phyloP scores from a whole-genome alignment of 805 yeast species.

The Metschnikowia gelsemii region DNA sequence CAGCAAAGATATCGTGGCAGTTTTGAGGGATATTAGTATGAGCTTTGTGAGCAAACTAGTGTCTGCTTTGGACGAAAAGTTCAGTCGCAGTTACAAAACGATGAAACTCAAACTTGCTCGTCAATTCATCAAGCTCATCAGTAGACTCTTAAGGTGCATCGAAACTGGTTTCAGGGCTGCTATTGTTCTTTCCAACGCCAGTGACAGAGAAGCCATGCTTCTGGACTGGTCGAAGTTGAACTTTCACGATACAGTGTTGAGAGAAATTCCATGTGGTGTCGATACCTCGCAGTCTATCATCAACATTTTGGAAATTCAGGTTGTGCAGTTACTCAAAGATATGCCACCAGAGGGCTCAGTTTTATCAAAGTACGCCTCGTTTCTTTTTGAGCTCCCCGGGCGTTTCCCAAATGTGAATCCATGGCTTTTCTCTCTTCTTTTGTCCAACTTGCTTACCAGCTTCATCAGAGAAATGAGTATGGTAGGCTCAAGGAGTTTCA shows the following conservation, averaged over 20 bases:
- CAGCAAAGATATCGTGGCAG: constrained; percentile 53
- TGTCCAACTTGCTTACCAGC: constrained; percentile 54
- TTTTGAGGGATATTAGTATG: constrained; percentile 53
- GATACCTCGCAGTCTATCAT: constrained; percentile 31
- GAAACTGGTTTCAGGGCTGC: constrained; percentile 53
- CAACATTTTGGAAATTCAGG: constrained; percentile 35
- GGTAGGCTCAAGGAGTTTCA: constrained; percentile 58
- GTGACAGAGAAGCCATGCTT: constrained; percentile 51
- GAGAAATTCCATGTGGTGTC: constrained; percentile 52
- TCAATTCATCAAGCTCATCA: constrained; percentile 51
- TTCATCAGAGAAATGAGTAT: constrained; percentile 62
- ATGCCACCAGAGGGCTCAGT: constrained; percentile 22
- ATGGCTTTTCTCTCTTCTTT: constrained; percentile 51
- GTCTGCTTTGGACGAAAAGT: constrained; percentile 33
- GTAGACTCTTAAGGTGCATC: constrained; percentile 53
- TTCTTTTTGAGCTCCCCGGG: constrained; percentile 44
- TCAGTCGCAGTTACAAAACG: constrained; percentile 51
- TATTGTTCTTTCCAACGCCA: constrained; percentile 42
- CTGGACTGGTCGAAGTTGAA: constrained; percentile 60
- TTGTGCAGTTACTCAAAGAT: constrained; percentile 30
- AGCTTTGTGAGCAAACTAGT: constrained; percentile 49
- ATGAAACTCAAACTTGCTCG: constrained; percentile 55
- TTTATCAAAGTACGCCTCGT: constrained; percentile 20
- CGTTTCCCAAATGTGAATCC: constrained; percentile 54
- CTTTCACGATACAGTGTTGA: constrained; percentile 41